phyloP scores from a whole-genome alignment of 1,284 basidiomycete species.

The Clitocybe nebularis region DNA sequence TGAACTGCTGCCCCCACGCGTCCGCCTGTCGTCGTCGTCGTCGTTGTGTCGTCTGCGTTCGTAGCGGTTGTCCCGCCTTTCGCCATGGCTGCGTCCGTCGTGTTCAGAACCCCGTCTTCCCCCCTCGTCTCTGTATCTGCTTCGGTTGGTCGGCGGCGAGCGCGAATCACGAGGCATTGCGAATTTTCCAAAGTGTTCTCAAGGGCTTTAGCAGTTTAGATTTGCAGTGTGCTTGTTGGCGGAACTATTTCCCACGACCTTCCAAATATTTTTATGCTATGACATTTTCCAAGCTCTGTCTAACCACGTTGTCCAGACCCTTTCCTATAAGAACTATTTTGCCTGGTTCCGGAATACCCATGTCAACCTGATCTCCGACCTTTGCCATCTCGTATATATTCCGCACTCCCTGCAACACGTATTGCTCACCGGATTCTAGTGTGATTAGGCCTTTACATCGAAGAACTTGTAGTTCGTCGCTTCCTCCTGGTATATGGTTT shows the following conservation, averaged over 20 bases:
- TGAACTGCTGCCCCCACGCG: conserved; percentile 12
- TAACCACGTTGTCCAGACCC: conserved; percentile 55
- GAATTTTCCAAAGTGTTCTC: too few relatives aligned
- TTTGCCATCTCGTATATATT: conserved; percentile 77
- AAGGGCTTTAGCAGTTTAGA: too few relatives aligned
- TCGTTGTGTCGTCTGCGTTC: conserved; percentile 15
- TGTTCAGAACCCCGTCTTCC: too few relatives aligned
- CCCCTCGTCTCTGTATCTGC: conserved; percentile 16
- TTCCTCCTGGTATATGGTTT: conserved; percentile 35
- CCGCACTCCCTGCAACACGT: conserved; percentile 83
- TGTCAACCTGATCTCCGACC: conserved; percentile 31
- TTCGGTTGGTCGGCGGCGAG: conserved; percentile 12
- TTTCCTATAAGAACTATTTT: conserved; percentile 89
- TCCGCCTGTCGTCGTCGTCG: conserved; percentile 8
- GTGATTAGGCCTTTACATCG: conserved; percentile 81
- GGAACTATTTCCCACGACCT: background rate
- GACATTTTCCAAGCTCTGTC: conserved; percentile 43
- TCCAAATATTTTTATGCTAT: conserved; percentile 8
- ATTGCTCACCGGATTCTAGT: conserved; percentile 48
- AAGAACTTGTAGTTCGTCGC: conserved; percentile 53
- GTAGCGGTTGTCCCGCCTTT: conserved; percentile 13
- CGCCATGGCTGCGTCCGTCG: conserved; percentile 4
- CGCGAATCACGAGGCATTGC: conserved; percentile 21
- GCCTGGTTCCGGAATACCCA: conserved; percentile 55
- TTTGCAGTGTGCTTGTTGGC: background rate